phyloP scores from a whole-genome alignment of 2,329 filamentous ascomycete species.

The Colletotrichum lentis region DNA sequence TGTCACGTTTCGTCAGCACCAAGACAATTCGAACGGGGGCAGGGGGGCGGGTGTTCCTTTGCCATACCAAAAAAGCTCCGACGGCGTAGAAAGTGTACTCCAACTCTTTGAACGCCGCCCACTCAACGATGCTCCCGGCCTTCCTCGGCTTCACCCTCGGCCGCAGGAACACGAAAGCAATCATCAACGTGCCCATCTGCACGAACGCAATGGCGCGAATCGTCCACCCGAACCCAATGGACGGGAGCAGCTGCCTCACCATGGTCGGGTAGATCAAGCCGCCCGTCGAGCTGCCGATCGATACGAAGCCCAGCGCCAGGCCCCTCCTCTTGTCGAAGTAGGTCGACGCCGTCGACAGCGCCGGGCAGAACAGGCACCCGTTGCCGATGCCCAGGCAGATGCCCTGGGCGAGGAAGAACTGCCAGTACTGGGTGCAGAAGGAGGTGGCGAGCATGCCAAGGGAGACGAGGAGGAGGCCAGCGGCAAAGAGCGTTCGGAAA shows the following conservation, averaged over 20 bases:
- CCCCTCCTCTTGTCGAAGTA: constrained; percentile 68
- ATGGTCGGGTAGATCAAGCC: constrained; percentile 64
- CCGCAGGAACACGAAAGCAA: constrained; percentile 51
- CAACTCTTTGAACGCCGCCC: constrained; percentile 55
- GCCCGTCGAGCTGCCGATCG: constrained; percentile 67
- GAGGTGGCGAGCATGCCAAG: constrained; percentile 59
- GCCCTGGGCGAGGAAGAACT: constrained; percentile 64
- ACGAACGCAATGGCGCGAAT: constrained; percentile 69
- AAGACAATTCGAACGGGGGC: neutral
- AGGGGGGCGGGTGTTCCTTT: neutral
- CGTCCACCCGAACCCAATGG: constrained; percentile 66
- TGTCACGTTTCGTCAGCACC: constrained; percentile 35
- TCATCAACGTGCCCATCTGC: constrained; percentile 53
- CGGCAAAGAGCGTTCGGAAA: constrained; percentile 54
- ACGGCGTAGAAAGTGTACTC: constrained; percentile 55
- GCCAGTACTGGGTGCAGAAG: constrained; percentile 59
- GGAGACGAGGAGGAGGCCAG: constrained; percentile 53
- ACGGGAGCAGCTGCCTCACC: constrained; percentile 64
- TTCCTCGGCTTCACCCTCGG: constrained; percentile 54
- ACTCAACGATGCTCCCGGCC: constrained; percentile 54
- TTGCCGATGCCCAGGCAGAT: constrained; percentile 64
- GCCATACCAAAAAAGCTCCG: constrained; percentile 43
- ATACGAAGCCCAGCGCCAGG: constrained; percentile 68
- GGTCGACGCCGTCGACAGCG: constrained; percentile 70
- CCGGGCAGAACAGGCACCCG: constrained; percentile 70